phyloP scores from a whole-genome alignment of 768 basidiomycete genomes.

The Lactarius hatsudake region DNA sequence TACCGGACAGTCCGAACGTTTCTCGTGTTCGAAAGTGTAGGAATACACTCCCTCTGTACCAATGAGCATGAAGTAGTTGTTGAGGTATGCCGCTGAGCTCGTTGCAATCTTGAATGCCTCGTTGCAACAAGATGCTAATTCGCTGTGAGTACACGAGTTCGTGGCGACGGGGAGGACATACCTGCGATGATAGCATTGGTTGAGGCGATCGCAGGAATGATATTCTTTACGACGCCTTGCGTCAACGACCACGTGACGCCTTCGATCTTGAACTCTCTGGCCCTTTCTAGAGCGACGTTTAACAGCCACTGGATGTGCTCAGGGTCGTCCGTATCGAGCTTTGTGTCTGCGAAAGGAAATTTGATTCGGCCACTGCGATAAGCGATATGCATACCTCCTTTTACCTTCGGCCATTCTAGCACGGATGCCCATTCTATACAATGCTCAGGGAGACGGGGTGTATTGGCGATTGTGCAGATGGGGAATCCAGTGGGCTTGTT shows the following conservation, averaged over 20 bases:
- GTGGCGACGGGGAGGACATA: constrained; percentile 33
- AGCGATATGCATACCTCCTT: constrained; percentile 60
- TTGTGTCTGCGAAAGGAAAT: constrained; percentile 61
- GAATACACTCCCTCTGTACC: constrained; percentile 97
- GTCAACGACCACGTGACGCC: constrained; percentile 98
- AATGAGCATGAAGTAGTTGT: constrained; percentile 98
- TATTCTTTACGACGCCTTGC: constrained; percentile 99
- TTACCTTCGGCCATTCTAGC: constrained; percentile 94
- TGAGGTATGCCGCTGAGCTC: constrained; percentile 87
- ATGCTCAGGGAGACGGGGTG: constrained; percentile 95
- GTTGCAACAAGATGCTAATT: constrained; percentile 89
- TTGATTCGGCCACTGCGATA: neutral
- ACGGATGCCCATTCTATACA: constrained; percentile 99
- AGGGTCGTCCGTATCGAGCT: constrained; percentile 95
- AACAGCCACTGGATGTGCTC: constrained; percentile 96
- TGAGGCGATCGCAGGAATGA: constrained; percentile 97
- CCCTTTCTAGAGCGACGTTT: constrained; percentile 73
- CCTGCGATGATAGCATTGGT: constrained; percentile 99
- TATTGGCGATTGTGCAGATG: constrained; percentile 99
- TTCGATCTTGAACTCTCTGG: constrained; percentile 93
- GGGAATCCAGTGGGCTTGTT: constrained; percentile 97
- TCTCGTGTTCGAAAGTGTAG: constrained; percentile 95
- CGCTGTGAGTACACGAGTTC: neutral
- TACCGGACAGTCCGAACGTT: constrained; percentile 90
- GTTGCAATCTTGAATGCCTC: constrained; percentile 99